phyloP scores from a whole-genome alignment of 2,329 filamentous ascomycete genomes.

The Colletotrichum spaethianum region DNA sequence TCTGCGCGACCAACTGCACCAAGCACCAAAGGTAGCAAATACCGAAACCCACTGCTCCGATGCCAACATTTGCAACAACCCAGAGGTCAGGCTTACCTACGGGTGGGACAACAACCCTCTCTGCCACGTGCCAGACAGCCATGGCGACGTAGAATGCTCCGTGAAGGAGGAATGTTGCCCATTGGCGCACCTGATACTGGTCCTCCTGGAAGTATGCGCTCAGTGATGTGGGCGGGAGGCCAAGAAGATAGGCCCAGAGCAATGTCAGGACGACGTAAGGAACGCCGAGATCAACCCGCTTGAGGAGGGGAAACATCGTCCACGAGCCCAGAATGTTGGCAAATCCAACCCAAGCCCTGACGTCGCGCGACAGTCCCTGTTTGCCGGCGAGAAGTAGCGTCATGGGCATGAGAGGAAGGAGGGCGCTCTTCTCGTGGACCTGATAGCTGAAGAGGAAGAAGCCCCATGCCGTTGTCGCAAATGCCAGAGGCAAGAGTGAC shows the following conservation, averaged over 20 bases:
- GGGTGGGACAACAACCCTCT: conserved; percentile 79
- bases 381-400: conserved; percentile 86
- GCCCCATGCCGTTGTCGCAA: conserved; percentile 91
- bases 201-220: conserved; percentile 75
- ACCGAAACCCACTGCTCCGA: conserved; percentile 88
- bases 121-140: conserved; percentile 84
- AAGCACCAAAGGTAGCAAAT: conserved; percentile 95
- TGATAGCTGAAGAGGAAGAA: conserved; percentile 99
- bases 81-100: conserved; percentile 89
- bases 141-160: conserved; percentile 82
- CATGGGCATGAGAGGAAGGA: conserved; percentile 94
- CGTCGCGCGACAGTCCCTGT: conserved; percentile 81
- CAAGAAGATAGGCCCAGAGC: conserved; percentile 92
- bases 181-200: conserved; percentile 61
- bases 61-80: conserved; percentile 90
- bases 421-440: conserved; percentile 97
- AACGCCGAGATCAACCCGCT: conserved; percentile 84
- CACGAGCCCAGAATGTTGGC: conserved; percentile 90
- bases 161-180: conserved; percentile 79
- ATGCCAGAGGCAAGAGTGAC: conserved; percentile 81
- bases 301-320: conserved; percentile 94
- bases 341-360: conserved; percentile 94
- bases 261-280: conserved; percentile 89
- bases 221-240: conserved; percentile 83
- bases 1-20: conserved; percentile 75